Base-by-base conservation (phyloP, 2,329 filamentous ascomycete genomes). In the Colletotrichum scovillei region DNA sequence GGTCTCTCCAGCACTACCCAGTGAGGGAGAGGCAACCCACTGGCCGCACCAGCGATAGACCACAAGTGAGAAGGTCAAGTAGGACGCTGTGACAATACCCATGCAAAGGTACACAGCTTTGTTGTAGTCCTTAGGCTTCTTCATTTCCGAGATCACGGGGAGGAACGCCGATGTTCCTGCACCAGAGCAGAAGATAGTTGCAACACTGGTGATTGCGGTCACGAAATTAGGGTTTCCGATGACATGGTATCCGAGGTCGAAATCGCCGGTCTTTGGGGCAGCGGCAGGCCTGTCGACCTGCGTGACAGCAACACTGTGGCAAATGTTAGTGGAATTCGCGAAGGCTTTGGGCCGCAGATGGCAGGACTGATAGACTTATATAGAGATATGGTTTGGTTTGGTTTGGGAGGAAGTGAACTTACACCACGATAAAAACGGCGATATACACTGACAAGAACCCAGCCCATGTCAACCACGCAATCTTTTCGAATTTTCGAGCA, bases 111-210 rank as follows among this genome's bases (percentile, higher is more conserved):
- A 91, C 0, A 92, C 83, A 0, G 91, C 87, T 79, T 91, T 92
- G 73, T 85, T 86, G 79, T 89, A 92, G 75, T 92, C 88, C 24
- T 83, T 84, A 0, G 91, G 90, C 35, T 86, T 84, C 55, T 82
- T 84, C 90, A 93, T 93, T 81, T 93, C 91, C 0, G 88, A 89
- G 66, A 92, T 92, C 71, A 93, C 89, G 5, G 90, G 89, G 1
- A 92, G 81, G 77, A 92, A 92, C 1, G 89, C 89, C 0, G 87
- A 88, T 0, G 90, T 91, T 22, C 88, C 89, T 0, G 90, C 88
- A 7, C 86, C 87, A 2, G 89, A 89, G 69, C 88, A 87, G 80
- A 92, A 91, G 74, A 92, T 91, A 2, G 88, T 90, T 2, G 85
- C 84, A 0, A 87, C 85, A 52, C 90, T 88, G 0, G 87, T 88